Conservation (phyloP, 495 filamentous ascomycete genomes). For the Penicillium roqueforti region DNA sequence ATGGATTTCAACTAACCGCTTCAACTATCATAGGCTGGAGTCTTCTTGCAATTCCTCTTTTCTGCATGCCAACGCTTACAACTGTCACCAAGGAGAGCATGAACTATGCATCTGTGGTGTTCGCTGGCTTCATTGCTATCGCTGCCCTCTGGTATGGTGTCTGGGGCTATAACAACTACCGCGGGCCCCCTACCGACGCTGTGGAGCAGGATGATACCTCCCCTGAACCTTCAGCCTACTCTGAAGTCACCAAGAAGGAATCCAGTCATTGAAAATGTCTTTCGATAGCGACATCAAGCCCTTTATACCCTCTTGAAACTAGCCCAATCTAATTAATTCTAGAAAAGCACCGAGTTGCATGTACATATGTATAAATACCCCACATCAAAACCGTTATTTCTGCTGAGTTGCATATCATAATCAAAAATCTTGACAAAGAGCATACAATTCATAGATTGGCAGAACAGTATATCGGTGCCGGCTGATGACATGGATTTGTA, state of each 20-base stretch:
- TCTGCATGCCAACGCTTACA: slow-evolving; percentile 41
- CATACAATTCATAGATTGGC: not conserved
- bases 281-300: not conserved
- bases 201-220: slow-evolving; percentile 16
- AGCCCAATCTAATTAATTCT: not conserved
- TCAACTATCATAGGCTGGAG: slow-evolving; percentile 48
- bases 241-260: slow-evolving; percentile 12
- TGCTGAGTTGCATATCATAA: not conserved
- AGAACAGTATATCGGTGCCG: not conserved
- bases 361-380: slow-evolving; percentile 15
- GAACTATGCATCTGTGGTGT: slow-evolving; percentile 58
- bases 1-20: slow-evolving; percentile 7
- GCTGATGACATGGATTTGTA: not conserved
- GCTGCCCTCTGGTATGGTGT: slow-evolving; percentile 56
- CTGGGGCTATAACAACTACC: slow-evolving; percentile 47
- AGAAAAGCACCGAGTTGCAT: slow-evolving; percentile 5
- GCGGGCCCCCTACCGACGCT: slow-evolving; percentile 27
- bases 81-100: slow-evolving; percentile 37
- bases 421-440: not conserved
- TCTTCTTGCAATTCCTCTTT: slow-evolving; percentile 52
- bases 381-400: not conserved
- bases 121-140: slow-evolving; percentile 51
- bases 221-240: slow-evolving; percentile 8
- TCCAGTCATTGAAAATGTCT: not conserved
- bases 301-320: not conserved